Conservation (phyloP, 1,284 basidiomycete species). For the Ceratobasidium papillatum region DNA sequence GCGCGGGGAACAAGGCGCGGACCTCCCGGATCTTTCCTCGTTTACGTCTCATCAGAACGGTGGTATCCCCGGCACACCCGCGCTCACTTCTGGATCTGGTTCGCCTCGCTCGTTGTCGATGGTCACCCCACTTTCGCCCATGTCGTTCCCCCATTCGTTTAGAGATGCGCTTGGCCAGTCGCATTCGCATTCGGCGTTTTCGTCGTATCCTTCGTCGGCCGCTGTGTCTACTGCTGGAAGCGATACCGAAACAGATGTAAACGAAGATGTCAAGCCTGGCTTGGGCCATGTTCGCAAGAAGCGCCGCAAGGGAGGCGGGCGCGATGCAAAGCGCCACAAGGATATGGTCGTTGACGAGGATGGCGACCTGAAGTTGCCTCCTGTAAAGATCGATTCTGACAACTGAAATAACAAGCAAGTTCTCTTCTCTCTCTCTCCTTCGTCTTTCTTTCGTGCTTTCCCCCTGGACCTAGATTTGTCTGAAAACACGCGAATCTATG, state of each 20-base stretch:
- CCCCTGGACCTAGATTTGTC: neutral
- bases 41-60: conserved; percentile 7
- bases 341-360: conserved; percentile 22
- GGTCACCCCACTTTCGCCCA: conserved; percentile 35
- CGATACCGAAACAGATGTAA: conserved; percentile 37
- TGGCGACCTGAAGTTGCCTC: conserved; percentile 19
- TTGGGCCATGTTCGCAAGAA: conserved; percentile 32
- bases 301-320: conserved; percentile 38
- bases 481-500: conserved; percentile 24
- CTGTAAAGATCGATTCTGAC: conserved; percentile 15
- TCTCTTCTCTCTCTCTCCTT: neutral
- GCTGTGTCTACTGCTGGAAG: conserved; percentile 34
- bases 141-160: conserved; percentile 38
- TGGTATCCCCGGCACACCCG: conserved; percentile 37
- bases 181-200: conserved; percentile 28
- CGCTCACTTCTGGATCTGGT: conserved; percentile 36
- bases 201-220: conserved; percentile 31
- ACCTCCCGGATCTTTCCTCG: conserved; percentile 12
- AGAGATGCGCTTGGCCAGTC: conserved; percentile 30
- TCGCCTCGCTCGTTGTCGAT: conserved; percentile 37
- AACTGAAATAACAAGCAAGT: conserved; percentile 6
- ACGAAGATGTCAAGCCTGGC: conserved; percentile 11
- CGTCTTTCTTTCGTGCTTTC: neutral
- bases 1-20: conserved; percentile 51
- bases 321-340: conserved; percentile 33